Evolutionary conservation across 192 early-diverging fungal species (phyloP), one percentile per base, ranked within the genome.

Genomic region (Lobosporangium transversale): DNA sequence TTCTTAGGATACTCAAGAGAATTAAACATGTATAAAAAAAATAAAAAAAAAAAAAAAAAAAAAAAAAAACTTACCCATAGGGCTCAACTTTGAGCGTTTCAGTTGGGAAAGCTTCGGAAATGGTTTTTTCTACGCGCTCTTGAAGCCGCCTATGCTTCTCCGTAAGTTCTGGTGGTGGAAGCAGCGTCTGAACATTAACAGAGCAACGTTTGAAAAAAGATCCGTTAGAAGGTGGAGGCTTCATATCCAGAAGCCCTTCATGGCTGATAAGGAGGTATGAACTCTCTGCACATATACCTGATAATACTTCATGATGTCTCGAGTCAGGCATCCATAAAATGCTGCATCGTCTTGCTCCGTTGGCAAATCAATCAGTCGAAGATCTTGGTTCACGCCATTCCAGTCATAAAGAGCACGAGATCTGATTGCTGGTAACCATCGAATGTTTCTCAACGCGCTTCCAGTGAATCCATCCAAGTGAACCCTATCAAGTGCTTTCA

Each of bases 31-130:
- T 5, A 26, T 7, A 1, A 6, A 43, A 21, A 24, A 32, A 48
- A 48, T 45, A 49, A 24, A 21, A 29, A 43, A 17, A 4, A n/a
- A 6, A 29, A 44, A 26, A 20, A 42, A 42, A 42, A 42, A 42
- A 42, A 42, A 42, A 42, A 42, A 17, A 42, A 18, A 4, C 47
- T 51, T 54, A 73, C 70, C 70, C 70, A 24, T 47, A 73, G 7
- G 70, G 45, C 24, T 73, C 70, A 10, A 73, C 70, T 42, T 64
- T 51, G n/a, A 73, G 47, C 0, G 58, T 42, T 24, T 73, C 62
- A 1, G 14, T 37, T 31, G 70, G 70, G 24, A 73, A 73, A 2
- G 61, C 55, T 0, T 12, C 21, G 4, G 30, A 2, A 33, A 73
- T 56, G 33, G 62, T 12, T 6, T 44, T 35, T 33, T 51, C 31